Base-by-base conservation (phyloP, 2,329 filamentous ascomycete species). In the Venturia pyrina region DNA sequence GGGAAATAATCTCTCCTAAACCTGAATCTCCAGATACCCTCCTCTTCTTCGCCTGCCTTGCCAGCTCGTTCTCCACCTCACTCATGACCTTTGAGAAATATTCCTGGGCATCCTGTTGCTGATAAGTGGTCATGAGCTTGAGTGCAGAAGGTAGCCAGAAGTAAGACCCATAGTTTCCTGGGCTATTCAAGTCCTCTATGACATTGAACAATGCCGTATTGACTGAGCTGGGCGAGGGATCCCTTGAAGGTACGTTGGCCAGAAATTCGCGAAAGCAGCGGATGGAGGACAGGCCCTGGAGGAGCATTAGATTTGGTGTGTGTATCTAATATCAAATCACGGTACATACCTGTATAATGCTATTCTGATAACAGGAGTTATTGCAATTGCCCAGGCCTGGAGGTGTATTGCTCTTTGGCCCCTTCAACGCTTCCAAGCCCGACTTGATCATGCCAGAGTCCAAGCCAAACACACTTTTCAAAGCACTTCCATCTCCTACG, bases 331-430 rank as follows among this genome's bases (percentile, higher is more conserved):
- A 7, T 11, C 7, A 37, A 8, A 53, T 28, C 48, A 24, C 1
- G 21, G 21, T 19, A 59, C 53, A 37, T 59, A 88, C 87, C 75
- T 96, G 92, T 13, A 99, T 85, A 24, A 97, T 88, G 73, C 93
- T 97, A 76, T 99, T 99, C 76, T 98, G 95, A 75, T 96, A 99
- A 79, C 95, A 98, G 1, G 92, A 96, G 74, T 97, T 96, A 78
- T 96, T 91, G 79, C 87, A 88, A 75, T 99, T 99, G 11, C 91
- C 91, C 64, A 98, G 79, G 0, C 95, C 95, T 1, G 80, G 73
- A 17, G 80, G 80, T 28, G 43, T 41, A 28, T n/a, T 43, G 28
- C 48, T 65, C 48, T 41, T 53, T 28, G 60, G 37, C n/a, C 43
- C 43, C 40, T 62, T 62, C 60, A 62, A 46, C n/a, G 28, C 32